These are phyloP conservation scores for Sutorius australiensis DNA, from an alignment of 768 basidiomycete species.

Conservation along the genomic window DNA sequence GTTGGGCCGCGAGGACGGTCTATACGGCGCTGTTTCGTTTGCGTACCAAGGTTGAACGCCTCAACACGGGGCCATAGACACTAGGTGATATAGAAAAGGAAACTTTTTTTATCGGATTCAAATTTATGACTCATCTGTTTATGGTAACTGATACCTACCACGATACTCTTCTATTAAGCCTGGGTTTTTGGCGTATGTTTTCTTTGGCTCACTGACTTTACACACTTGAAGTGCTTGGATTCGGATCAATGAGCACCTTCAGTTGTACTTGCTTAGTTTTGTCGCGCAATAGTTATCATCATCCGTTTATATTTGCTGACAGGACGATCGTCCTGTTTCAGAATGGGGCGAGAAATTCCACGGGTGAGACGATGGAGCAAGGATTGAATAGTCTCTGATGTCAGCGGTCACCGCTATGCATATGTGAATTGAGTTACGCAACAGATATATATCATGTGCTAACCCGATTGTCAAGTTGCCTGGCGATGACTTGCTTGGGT, in stretches of 20 bases:
- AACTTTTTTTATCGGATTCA: neutral
- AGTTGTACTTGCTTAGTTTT: neutral
- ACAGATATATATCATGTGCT: neutral
- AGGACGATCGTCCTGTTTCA: neutral
- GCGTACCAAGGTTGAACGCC: constrained; percentile 75
- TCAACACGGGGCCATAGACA: neutral
- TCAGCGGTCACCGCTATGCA: neutral
- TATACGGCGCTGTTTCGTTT: constrained; percentile 93
- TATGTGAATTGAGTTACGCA: neutral
- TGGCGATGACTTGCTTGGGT: neutral
- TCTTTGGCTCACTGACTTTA: neutral
- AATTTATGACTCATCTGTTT: neutral
- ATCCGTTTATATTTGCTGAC: neutral
- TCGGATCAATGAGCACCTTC: neutral
- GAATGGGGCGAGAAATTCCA: too few relatives aligned
- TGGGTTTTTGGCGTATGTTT: neutral
- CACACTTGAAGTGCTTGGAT: neutral
- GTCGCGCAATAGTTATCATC: neutral
- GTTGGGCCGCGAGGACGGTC: constrained; percentile 87
- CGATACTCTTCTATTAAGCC: neutral
- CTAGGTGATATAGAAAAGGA: neutral
- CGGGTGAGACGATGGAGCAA: neutral
- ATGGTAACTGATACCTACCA: neutral
- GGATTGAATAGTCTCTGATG: neutral
- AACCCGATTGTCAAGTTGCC: too few relatives aligned